These are phyloP conservation scores for Tanacetum coccineum DNA, from an alignment of 129 eudicot species.

Conservation along the genomic window DNA sequence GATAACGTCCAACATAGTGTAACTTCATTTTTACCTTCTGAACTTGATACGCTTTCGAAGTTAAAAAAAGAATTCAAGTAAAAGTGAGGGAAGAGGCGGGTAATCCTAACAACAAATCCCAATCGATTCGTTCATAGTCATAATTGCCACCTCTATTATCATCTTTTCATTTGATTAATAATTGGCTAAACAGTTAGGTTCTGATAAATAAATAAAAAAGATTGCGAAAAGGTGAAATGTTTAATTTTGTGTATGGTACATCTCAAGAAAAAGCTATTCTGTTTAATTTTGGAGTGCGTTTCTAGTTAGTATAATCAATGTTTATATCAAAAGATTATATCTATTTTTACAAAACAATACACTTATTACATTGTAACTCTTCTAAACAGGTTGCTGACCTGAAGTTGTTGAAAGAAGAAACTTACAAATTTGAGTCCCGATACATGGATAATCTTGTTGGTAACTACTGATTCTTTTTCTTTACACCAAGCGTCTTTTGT, in stretches of 20 bases:
- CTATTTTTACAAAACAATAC: neutral
- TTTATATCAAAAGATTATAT: neutral
- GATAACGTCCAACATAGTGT: no score
- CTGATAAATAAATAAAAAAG: neutral
- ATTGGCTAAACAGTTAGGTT: neutral
- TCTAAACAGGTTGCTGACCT: slow-evolving; percentile 79
- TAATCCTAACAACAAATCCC: no score
- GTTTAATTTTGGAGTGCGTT: neutral
- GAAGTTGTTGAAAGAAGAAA: slow-evolving; percentile 72
- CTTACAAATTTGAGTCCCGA: slow-evolving; percentile 93
- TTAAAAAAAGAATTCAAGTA: no score
- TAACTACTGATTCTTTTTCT: slow-evolving; percentile 20
- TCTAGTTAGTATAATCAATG: neutral
- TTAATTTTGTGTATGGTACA: neutral
- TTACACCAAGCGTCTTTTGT: neutral
- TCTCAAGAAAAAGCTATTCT: neutral
- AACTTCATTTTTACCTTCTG: no score
- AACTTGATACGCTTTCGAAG: no score
- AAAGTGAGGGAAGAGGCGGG: no score
- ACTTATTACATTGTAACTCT: neutral
- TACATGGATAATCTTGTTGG: slow-evolving; percentile 86
- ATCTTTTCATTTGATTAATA: neutral
- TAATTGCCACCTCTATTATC: no score
- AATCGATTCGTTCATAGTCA: no score
- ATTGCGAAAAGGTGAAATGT: neutral